Percentiles rank a stretch among this genome's conserved stretches.
phyloP scores from a whole-genome alignment of 345 rosid genomes.

The Anacardium occidentale region DNA sequence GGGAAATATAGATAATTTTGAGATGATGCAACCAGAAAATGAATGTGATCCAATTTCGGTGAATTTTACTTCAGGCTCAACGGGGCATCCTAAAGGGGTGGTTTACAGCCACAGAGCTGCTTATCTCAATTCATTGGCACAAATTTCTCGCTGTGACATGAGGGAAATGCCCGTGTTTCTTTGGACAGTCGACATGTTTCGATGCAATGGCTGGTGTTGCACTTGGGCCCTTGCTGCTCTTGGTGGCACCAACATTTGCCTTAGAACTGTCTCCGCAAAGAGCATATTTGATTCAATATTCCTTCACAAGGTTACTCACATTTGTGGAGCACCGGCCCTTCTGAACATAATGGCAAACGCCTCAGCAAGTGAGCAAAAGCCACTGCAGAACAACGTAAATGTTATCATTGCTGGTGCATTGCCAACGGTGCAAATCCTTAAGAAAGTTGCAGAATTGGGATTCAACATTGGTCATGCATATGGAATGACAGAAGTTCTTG shows the following conservation, averaged over 20 bases:
- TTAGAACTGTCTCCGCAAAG: slow-evolving; percentile 32
- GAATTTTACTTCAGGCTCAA: slow-evolving; percentile 58
- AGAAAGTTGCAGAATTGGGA: slow-evolving; percentile 42
- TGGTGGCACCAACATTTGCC: slow-evolving; percentile 51
- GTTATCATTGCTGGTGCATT: slow-evolving; percentile 43
- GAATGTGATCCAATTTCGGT: slow-evolving; percentile 58
- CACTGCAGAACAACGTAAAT: slow-evolving; percentile 25
- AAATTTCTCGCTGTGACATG: slow-evolving; percentile 34
- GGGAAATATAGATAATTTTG: slow-evolving; percentile 30
- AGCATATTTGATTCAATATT: slow-evolving; percentile 37
- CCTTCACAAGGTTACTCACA: slow-evolving; percentile 40
- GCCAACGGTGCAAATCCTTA: slow-evolving; percentile 19
- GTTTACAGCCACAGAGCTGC: slow-evolving; percentile 54
- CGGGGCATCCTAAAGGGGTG: slow-evolving; percentile 57
- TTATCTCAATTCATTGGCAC: slow-evolving; percentile 49
- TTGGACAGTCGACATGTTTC: slow-evolving; percentile 69
- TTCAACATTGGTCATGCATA: slow-evolving; percentile 42
- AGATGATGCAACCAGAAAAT: slow-evolving; percentile 24
- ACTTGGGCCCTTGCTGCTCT: slow-evolving; percentile 57
- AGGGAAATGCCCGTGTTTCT: slow-evolving; percentile 36
- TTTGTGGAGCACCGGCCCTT: slow-evolving; percentile 46
- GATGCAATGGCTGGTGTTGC: slow-evolving; percentile 72
- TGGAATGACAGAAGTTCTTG: slow-evolving; percentile 63
- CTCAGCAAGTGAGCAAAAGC: neutral
- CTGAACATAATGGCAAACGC: slow-evolving; percentile 39